Conservation (phyloP, 257 asterid species). For the Nicotiana benthamiana region DNA sequence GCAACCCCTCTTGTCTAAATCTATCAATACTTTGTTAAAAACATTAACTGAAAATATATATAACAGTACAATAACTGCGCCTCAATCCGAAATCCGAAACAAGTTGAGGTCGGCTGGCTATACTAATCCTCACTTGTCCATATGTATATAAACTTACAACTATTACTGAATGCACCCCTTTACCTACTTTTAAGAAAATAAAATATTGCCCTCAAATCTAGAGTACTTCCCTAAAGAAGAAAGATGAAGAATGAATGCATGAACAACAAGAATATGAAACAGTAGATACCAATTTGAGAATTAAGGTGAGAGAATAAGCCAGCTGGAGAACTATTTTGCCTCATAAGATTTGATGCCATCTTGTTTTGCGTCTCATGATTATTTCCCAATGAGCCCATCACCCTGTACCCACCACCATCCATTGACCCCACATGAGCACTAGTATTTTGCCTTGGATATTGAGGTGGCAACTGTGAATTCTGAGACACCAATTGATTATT, state of each 20-base stretch:
- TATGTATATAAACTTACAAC: neutral
- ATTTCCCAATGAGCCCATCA: constrained; percentile 22
- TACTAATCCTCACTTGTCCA: too few species aligned
- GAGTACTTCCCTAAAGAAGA: neutral
- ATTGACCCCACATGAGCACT: too few species aligned
- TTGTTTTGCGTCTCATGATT: constrained; percentile 26
- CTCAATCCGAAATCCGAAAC: too few species aligned
- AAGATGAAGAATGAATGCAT: neutral
- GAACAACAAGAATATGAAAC: too few species aligned
- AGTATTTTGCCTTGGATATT: constrained; percentile 50
- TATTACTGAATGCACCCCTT: too few species aligned
- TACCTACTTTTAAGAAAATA: neutral
- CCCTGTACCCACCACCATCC: constrained; percentile 17
- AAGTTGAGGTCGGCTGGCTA: neutral
- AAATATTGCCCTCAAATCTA: too few species aligned
- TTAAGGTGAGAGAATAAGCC: constrained; percentile 48
- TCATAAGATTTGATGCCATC: constrained; percentile 33
- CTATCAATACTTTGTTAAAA: neutral
- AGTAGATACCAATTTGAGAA: constrained; percentile 36
- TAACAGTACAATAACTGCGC: too few species aligned
- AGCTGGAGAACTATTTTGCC: constrained; percentile 70
- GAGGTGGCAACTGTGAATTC: constrained; percentile 56
- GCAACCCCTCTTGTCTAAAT: too few species aligned
- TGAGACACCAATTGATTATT: too few species aligned
- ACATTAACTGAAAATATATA: too few species aligned